Evolutionary conservation across 768 basidiomycete genomes (phyloP), one percentile per base, ranked within the genome.

Genomic region (Fomitopsis serialis): DNA sequence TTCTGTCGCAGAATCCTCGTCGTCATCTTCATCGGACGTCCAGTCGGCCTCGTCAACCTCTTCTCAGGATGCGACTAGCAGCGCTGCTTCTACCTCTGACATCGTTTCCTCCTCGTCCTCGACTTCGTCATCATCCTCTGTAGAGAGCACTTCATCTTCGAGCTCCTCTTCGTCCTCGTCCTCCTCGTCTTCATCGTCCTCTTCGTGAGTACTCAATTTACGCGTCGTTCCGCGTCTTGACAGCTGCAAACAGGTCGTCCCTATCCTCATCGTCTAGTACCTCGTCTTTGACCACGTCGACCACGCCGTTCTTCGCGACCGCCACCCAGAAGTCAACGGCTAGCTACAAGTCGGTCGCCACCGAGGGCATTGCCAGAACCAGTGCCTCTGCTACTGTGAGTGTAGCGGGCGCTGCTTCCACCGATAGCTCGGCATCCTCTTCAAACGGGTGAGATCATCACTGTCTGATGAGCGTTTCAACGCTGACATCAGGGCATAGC

Each of bases 401-500:
- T 3, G 55, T 27, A 1, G 54, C 52, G 5, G 55, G 59, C 1
- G 50, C 36, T 25, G 37, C 24, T 6, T 43, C 54, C 25, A 50
- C 45, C 19, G 55, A 54, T 23, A 36, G 42, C 15, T 37, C 51
- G 8, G 40, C 50, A 17, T 50, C 52, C 13, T 55, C 62, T 7
- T 52, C 54, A 15, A 58, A 58, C 8, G 34, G 57, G 60, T 56
- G 32, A 49, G 52, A 35, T 25, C 11, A 22, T 55, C 52, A 13
- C 11, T 35, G 42, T 17, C n/a, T 23, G 47, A 35, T 45, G 29
- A 42, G 5, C 17, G 40, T 22, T 17, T 17, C 40, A n/a, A 22
- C 6, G 29, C 44, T 27, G 22, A 27, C 23, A 25, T 17, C 8
- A 25, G 21, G 10, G 4, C 49, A 25, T 27, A 79, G 78, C 54